phyloP scores from a whole-genome alignment of 352 stramenopile genomes.

The Phytophthora pseudosyringae region DNA sequence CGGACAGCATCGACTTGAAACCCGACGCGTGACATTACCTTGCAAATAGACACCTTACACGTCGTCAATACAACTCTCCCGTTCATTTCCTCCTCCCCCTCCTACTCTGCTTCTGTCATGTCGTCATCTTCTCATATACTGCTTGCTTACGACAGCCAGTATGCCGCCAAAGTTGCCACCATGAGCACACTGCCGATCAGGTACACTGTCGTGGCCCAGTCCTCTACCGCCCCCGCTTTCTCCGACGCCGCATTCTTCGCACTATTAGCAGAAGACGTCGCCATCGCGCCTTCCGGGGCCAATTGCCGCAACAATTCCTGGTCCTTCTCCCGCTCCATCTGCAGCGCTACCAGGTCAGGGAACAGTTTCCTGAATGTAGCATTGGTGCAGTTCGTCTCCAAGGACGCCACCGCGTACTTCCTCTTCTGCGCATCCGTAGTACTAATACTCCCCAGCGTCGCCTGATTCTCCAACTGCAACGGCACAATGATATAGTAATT shows the following conservation, averaged over 20 bases:
- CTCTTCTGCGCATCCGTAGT: conserved; percentile 84
- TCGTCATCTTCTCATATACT: conserved; percentile 2
- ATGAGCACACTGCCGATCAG: conserved; percentile 47
- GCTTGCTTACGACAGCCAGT: conserved; percentile 54
- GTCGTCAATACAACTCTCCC: conserved; percentile 15
- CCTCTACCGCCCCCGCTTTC: conserved; percentile 39
- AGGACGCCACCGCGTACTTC: conserved; percentile 80
- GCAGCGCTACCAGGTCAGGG: conserved; percentile 85
- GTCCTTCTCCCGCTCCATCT: conserved; percentile 61
- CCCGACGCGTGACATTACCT: not conserved
- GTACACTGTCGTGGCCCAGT: conserved; percentile 50
- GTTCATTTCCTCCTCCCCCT: conserved; percentile 17
- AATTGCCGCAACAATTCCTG: conserved; percentile 48
- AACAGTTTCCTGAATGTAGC: conserved; percentile 89
- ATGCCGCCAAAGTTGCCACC: conserved; percentile 47
- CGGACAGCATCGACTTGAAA: not conserved
- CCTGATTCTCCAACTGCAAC: conserved; percentile 70
- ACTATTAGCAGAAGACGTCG: conserved; percentile 20
- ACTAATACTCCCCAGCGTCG: conserved; percentile 90
- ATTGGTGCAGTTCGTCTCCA: conserved; percentile 86
- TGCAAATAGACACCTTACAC: conserved; percentile 17
- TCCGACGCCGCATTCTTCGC: conserved; percentile 24
- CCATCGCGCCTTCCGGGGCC: conserved; percentile 5
- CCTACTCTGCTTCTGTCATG: not conserved
- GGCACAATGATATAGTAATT: conserved; percentile 7